Conservation (phyloP, 768 basidiomycete species). For the Xerocomellus chrysenteron region DNA sequence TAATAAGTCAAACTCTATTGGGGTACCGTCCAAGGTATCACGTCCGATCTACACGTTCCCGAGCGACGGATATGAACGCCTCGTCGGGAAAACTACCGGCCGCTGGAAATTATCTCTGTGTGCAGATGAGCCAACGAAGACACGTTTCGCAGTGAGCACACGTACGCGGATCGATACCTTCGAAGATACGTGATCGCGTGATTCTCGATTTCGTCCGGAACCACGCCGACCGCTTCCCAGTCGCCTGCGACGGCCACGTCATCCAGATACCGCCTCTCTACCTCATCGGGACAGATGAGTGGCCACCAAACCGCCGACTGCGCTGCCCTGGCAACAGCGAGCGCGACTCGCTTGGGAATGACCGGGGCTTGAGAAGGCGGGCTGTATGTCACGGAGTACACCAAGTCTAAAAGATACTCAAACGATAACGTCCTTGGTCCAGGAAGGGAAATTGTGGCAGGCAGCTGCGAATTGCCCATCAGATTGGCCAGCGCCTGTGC, state of each 20-base stretch:
- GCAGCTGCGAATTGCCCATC: conserved; percentile 56
- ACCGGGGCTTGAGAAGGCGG: conserved; percentile 69
- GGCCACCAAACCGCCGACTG: conserved; percentile 85
- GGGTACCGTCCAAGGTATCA: conserved; percentile 6
- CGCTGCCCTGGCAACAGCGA: conserved; percentile 57
- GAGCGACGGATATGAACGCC: conserved; percentile 34
- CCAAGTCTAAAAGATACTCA: conserved; percentile 76
- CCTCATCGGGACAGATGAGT: conserved; percentile 85
- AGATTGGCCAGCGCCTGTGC: conserved; percentile 88
- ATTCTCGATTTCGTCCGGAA: conserved; percentile 81
- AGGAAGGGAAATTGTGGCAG: conserved; percentile 76
- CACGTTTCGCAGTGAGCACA: conserved; percentile 26
- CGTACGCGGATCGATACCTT: conserved; percentile 85
- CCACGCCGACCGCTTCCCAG: conserved; percentile 81
- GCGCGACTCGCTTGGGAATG: conserved; percentile 72
- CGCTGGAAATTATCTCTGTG: conserved; percentile 65
- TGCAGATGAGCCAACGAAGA: conserved; percentile 11
- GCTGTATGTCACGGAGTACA: conserved; percentile 76
- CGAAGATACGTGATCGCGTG: conserved; percentile 89
- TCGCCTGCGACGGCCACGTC: conserved; percentile 73
- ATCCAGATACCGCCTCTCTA: conserved; percentile 82
- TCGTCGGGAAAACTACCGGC: conserved; percentile 62
- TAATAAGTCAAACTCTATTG: conserved; percentile 25
- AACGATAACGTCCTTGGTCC: conserved; percentile 86
- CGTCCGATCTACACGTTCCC: conserved; percentile 28